Evolutionary conservation across 2,329 filamentous ascomycete species (phyloP).

Genomic region (Celoporthe dispersa): DNA sequence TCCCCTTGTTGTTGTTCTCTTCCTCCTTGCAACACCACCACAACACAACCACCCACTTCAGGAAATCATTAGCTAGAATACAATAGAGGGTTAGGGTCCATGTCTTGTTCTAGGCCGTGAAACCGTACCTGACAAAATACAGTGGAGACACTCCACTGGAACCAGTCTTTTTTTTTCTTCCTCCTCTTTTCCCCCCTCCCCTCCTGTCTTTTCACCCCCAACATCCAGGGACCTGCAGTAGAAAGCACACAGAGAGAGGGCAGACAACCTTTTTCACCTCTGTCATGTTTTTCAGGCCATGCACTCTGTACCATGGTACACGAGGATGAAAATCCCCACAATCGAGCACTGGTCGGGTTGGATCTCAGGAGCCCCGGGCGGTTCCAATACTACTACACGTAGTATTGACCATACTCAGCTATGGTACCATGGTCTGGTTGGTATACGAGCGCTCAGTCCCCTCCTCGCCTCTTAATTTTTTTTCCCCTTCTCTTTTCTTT

Average conservation of each 20-base stretch:
- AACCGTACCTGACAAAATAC: not conserved
- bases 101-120: not conserved
- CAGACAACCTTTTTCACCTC: not conserved
- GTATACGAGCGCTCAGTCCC: slow-evolving; percentile 4
- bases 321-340: not conserved
- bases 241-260: not conserved
- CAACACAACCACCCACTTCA: too few species aligned
- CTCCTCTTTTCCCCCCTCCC: not conserved
- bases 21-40: too few species aligned
- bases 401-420: not conserved
- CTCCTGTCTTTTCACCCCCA: not conserved
- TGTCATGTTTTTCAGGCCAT: not conserved
- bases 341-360: not conserved
- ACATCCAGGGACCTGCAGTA: not conserved
- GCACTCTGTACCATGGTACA: not conserved
- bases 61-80: too few species aligned
- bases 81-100: not conserved
- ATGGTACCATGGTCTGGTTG: not conserved
- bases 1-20: not conserved
- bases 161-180: not conserved
- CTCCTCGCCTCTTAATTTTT: not conserved
- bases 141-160: not conserved
- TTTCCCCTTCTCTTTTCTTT: not conserved
- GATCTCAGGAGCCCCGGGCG: not conserved
- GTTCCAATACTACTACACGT: not conserved